Evolutionary conservation across 352 stramenopile species (phyloP).

Genomic region (Globisporangium radiosum): DNA sequence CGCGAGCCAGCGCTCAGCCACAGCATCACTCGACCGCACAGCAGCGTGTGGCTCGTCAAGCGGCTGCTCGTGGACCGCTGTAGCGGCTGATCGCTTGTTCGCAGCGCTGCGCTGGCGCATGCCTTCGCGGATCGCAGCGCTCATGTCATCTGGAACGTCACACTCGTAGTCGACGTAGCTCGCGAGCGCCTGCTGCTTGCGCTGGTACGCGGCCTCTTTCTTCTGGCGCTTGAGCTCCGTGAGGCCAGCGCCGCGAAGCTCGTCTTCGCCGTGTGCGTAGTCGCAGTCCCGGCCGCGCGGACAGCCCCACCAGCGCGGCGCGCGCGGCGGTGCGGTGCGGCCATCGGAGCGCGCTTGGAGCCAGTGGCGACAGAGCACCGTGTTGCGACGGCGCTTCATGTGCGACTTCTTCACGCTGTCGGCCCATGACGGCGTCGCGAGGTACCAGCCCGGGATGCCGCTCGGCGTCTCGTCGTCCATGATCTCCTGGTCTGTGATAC

Average conservation of each 20-base stretch:
- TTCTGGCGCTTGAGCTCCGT: slow-evolving; percentile 70
- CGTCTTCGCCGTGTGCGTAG: slow-evolving; percentile 79
- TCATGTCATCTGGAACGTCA: slow-evolving; percentile 53
- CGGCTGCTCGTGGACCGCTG: slow-evolving; percentile 19
- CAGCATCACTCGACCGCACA: slow-evolving; percentile 16
- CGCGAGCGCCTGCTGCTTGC: slow-evolving; percentile 60
- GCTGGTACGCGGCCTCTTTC: slow-evolving; percentile 39
- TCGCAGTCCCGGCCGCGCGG: slow-evolving; percentile 74
- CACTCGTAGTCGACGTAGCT: slow-evolving; percentile 73
- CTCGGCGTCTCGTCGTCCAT: slow-evolving; percentile 77
- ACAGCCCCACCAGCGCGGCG: slow-evolving; percentile 77
- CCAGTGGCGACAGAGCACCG: slow-evolving; percentile 69
- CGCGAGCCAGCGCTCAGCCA: slow-evolving; percentile 39
- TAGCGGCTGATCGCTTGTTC: neutral
- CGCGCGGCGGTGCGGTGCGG: slow-evolving; percentile 27
- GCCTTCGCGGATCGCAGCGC: slow-evolving; percentile 62
- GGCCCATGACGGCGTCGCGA: slow-evolving; percentile 76
- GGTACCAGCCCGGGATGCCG: slow-evolving; percentile 79
- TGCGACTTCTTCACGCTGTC: slow-evolving; percentile 79
- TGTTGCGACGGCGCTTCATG: slow-evolving; percentile 83
- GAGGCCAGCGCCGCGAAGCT: slow-evolving; percentile 55
- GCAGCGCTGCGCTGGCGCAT: slow-evolving; percentile 37
- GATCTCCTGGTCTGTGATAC: slow-evolving; percentile 55
- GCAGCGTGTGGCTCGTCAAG: slow-evolving; percentile 26
- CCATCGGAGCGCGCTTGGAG: slow-evolving; percentile 46